A percentile compares a stretch with the other conserved stretches of the same genome.
These are phyloP conservation scores for Aspergillus fumigatiaffinis DNA, from an alignment of 2,329 filamentous ascomycete genomes.

Conservation along the genomic window DNA sequence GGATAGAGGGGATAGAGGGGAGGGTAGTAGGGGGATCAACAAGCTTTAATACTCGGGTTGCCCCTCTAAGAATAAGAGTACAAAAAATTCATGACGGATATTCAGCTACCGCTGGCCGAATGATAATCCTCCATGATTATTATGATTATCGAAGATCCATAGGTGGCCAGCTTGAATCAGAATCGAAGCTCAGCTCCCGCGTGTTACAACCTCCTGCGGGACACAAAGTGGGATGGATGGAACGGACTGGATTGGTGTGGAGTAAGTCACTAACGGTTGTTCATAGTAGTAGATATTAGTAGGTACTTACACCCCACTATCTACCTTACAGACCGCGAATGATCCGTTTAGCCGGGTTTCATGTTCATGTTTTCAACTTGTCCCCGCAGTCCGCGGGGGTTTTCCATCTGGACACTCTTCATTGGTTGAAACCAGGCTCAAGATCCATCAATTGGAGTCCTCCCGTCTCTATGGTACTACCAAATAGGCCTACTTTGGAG, in stretches of 20 bases:
- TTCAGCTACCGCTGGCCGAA: not conserved
- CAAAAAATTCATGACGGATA: constrained; percentile 4
- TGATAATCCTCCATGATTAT: not conserved
- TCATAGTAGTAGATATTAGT: not conserved
- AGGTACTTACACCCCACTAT: not conserved
- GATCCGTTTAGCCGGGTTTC: not conserved
- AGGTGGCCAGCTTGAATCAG: not conserved
- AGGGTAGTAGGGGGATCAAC: constrained; percentile 11
- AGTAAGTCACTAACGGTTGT: not conserved
- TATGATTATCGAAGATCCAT: not conserved
- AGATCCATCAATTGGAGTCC: not conserved
- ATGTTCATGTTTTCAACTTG: not conserved
- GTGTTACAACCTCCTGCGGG: constrained; percentile 7
- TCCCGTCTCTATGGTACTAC: too few relatives aligned
- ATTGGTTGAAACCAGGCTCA: not conserved
- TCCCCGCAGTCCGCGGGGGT: not conserved
- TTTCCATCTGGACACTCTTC: not conserved
- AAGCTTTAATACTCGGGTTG: constrained; percentile 16
- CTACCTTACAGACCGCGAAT: not conserved
- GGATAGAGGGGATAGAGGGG: constrained; percentile 9
- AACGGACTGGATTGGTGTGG: not conserved
- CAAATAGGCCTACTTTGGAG: too few relatives aligned
- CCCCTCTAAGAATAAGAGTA: constrained; percentile 13
- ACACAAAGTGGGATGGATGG: not conserved
- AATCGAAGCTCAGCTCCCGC: not conserved